These are phyloP conservation scores for Kitagawia praeruptora DNA, from an alignment of 129 eudicot species.

Conservation along the genomic window DNA sequence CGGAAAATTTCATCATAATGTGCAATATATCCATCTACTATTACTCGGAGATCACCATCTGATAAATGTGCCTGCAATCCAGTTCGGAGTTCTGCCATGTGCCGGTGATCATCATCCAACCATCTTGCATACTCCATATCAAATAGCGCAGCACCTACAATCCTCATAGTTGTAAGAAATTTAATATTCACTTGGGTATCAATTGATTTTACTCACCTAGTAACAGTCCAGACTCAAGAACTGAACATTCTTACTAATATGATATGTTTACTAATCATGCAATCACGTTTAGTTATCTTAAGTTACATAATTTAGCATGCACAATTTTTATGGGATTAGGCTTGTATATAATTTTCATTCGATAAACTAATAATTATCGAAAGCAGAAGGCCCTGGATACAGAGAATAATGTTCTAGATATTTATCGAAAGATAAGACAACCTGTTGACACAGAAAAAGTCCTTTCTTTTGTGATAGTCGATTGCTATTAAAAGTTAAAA, in stretches of 20 bases:
- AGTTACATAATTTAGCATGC: not conserved
- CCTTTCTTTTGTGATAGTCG: not conserved
- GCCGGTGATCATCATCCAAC: conserved; percentile 75
- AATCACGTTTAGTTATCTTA: not conserved
- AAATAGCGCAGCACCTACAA: conserved; percentile 68
- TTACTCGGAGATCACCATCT: conserved; percentile 59
- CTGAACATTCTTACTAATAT: not conserved
- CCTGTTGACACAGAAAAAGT: not conserved
- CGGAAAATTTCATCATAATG: conserved; percentile 73
- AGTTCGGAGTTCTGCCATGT: conserved; percentile 58
- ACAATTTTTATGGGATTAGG: not conserved
- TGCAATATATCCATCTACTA: conserved; percentile 58
- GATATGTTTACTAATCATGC: not conserved
- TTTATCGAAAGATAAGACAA: not conserved
- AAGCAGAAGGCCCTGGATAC: not conserved
- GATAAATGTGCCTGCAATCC: conserved; percentile 71
- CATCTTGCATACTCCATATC: conserved; percentile 90
- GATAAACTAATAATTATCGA: not conserved
- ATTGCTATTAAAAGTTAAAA: not conserved
- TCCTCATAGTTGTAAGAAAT: not conserved
- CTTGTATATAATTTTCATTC: not conserved
- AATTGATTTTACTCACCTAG: not conserved
- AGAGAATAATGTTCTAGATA: not conserved
- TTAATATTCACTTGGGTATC: not conserved
- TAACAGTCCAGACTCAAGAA: not conserved